Percentiles rank a stretch among this genome's conserved stretches.
phyloP scores from a whole-genome alignment of 768 basidiomycete species.

The Pisolithus sp. region DNA sequence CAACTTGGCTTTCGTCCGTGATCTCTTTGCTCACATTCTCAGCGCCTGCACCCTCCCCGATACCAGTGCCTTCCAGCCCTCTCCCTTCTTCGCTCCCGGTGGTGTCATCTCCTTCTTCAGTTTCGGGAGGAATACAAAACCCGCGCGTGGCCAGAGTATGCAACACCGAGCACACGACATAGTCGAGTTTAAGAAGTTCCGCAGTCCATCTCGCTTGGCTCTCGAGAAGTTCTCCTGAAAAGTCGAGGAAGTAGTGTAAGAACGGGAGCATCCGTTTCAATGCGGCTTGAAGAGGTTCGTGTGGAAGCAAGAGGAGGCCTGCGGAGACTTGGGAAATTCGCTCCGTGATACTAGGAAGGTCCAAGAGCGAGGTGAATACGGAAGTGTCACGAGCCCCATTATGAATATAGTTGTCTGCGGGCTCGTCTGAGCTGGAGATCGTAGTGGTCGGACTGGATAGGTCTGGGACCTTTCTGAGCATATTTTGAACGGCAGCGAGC shows the following conservation, averaged over 20 bases:
- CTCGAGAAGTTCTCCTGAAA: constrained; percentile 53
- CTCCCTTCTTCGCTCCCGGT: constrained; percentile 40
- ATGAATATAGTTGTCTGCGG: constrained; percentile 45
- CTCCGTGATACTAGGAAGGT: constrained; percentile 37
- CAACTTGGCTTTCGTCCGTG: constrained; percentile 93
- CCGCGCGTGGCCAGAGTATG: constrained; percentile 75
- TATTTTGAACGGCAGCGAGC: constrained; percentile 60
- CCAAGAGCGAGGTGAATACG: constrained; percentile 43
- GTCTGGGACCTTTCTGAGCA: constrained; percentile 39
- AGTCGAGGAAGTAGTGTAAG: constrained; percentile 52
- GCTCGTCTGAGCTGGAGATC: constrained; percentile 23
- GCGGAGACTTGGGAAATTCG: constrained; percentile 36
- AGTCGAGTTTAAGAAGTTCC: constrained; percentile 78
- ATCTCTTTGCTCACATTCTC: constrained; percentile 93
- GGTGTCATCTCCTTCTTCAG: constrained; percentile 45
- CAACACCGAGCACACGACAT: constrained; percentile 68
- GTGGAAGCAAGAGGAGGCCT: constrained; percentile 31
- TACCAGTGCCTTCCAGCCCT: constrained; percentile 69
- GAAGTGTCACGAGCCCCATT: constrained; percentile 40
- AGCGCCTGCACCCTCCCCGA: constrained; percentile 81
- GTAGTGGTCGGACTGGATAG: constrained; percentile 1
- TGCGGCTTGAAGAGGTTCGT: constrained; percentile 26
- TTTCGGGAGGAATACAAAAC: constrained; percentile 88
- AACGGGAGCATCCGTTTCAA: constrained; percentile 65
- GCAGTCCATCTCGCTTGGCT: constrained; percentile 61